These are phyloP conservation scores for Plasmodium fragile DNA, from an alignment of 169 alveolate species.

Conservation along the genomic window DNA sequence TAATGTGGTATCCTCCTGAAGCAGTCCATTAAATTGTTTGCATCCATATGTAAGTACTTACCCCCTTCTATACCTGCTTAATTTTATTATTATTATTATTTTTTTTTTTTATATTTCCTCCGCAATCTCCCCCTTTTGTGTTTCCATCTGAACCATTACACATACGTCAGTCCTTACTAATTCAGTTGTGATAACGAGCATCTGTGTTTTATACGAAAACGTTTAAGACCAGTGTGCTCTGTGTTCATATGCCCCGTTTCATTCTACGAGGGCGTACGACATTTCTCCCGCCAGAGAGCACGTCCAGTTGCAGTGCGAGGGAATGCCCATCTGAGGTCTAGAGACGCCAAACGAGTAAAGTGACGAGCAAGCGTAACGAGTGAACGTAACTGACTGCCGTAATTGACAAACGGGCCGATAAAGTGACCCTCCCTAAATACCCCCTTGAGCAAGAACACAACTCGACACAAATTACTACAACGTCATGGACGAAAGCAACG, in stretches of 20 bases:
- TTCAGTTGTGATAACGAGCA: background rate
- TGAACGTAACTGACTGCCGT: no score
- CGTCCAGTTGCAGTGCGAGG: background rate
- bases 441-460: background rate
- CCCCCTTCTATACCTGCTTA: background rate
- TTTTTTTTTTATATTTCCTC: background rate
- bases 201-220: background rate
- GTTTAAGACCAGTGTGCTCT: background rate
- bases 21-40: background rate
- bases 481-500: background rate
- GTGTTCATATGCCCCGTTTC: background rate
- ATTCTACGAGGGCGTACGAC: background rate
- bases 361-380: background rate
- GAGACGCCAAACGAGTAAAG: background rate
- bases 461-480: background rate
- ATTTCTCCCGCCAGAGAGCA: background rate
- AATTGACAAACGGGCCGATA: no score
- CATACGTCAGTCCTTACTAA: background rate
- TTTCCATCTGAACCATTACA: background rate
- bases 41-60: background rate
- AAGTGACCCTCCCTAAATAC: background rate
- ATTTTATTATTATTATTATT: background rate
- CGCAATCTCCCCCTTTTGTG: background rate
- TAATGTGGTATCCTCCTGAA: background rate
- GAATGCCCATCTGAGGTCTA: background rate